Evolutionary conservation across 2,329 filamentous ascomycete genomes (phyloP).

Genomic region (Xylariaceae sp.): DNA sequence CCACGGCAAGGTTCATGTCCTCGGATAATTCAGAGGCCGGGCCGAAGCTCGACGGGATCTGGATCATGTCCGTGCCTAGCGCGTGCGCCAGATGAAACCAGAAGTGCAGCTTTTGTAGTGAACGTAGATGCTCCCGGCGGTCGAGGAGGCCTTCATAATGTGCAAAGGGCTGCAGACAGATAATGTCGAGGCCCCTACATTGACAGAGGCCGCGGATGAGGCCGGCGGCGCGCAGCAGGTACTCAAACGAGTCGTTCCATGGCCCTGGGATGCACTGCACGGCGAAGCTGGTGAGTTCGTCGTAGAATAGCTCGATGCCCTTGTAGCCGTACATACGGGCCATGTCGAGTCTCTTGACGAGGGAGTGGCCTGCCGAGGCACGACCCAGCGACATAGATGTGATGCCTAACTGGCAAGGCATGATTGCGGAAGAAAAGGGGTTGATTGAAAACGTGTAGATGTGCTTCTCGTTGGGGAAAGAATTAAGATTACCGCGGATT

Average conservation of each 20-base stretch:
- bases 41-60: constrained; percentile 69
- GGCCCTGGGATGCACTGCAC: constrained; percentile 35
- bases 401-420: constrained; percentile 60
- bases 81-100: constrained; percentile 64
- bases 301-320: constrained; percentile 72
- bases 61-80: constrained; percentile 65
- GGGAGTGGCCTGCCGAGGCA: constrained; percentile 60
- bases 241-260: no score
- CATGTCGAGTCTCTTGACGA: constrained; percentile 63
- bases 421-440: constrained; percentile 22
- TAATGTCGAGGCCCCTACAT: constrained; percentile 49
- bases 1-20: constrained; percentile 50
- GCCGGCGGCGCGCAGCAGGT: constrained; percentile 52
- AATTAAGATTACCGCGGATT: not conserved
- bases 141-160: constrained; percentile 71
- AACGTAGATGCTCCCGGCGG: constrained; percentile 49
- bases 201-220: constrained; percentile 54
- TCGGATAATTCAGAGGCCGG: constrained; percentile 40
- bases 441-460: not conserved
- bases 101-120: constrained; percentile 58
- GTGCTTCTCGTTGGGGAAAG: not conserved
- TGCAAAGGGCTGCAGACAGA: constrained; percentile 71
- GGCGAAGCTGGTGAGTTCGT: constrained; percentile 64
- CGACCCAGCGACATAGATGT: constrained; percentile 73
- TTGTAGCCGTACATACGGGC: constrained; percentile 59